A percentile compares a stretch with the other conserved stretches of the same genome.
phyloP scores from a whole-genome alignment of 108 stramenopile genomes.

The Pseudonitzschia multistriata region DNA sequence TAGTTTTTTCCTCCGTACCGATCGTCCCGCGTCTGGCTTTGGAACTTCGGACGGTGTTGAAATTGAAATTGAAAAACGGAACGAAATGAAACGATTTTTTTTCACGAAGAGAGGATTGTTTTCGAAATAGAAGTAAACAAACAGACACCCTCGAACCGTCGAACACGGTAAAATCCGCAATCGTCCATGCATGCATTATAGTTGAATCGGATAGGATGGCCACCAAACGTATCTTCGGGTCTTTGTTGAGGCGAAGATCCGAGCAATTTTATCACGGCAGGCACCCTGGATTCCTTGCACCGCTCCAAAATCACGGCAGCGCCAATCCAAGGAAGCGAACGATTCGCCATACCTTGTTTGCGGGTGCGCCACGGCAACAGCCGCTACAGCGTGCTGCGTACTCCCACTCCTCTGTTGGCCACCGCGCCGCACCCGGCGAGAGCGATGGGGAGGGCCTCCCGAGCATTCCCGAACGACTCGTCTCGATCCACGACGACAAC shows the following conservation, averaged over 20 bases:
- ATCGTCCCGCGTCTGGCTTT: too few species aligned
- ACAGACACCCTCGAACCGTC: too few species aligned
- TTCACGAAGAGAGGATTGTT: too few species aligned
- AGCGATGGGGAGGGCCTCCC: not conserved
- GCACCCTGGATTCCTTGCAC: not conserved
- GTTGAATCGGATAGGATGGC: not conserved
- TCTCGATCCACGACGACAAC: slow-evolving; percentile 61
- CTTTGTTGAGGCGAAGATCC: not conserved
- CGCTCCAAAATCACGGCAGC: not conserved
- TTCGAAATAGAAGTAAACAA: too few species aligned
- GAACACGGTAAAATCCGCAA: too few species aligned
- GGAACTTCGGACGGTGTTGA: too few species aligned
- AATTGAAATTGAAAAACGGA: too few species aligned
- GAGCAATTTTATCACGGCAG: not conserved
- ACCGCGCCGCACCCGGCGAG: not conserved
- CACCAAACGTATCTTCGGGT: not conserved
- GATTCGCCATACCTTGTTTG: not conserved
- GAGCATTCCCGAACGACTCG: slow-evolving; percentile 13
- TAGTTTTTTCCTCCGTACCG: not conserved
- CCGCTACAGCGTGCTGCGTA: not conserved
- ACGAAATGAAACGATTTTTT: too few species aligned
- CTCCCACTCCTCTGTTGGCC: not conserved
- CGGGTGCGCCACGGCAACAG: not conserved
- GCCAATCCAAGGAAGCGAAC: not conserved
- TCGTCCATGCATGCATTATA: too few species aligned